Percentiles rank a stretch among this genome's conserved stretches.
Conservation (phyloP, 2,329 filamentous ascomycete species). For the Xylariales sp. region DNA sequence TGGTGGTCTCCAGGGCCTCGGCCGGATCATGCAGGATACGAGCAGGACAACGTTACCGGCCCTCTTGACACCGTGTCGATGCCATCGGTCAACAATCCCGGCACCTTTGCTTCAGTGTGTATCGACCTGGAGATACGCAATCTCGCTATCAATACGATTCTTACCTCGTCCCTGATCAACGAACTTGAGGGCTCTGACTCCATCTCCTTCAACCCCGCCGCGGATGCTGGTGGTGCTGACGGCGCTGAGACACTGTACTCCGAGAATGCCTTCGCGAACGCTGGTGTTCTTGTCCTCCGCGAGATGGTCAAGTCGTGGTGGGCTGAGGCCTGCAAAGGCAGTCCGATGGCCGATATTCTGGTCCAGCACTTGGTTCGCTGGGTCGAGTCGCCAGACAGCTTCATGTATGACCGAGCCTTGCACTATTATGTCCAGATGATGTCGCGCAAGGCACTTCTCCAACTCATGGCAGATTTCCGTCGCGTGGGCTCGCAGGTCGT, state of each 20-base stretch:
- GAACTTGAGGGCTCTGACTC: slow-evolving; percentile 89
- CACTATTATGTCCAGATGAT: slow-evolving; percentile 99
- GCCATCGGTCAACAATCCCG: slow-evolving; percentile 89
- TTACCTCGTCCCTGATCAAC: slow-evolving; percentile 94
- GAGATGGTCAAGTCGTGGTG: slow-evolving; percentile 99
- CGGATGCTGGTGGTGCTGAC: slow-evolving; percentile 55
- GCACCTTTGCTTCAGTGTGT: slow-evolving; percentile 92
- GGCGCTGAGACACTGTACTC: slow-evolving; percentile 70
- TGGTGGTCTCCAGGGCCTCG: slow-evolving; percentile 91
- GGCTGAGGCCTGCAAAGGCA: slow-evolving; percentile 85
- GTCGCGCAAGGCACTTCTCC: slow-evolving; percentile 93
- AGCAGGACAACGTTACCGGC: slow-evolving; percentile 82
- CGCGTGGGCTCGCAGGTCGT: slow-evolving; percentile 92
- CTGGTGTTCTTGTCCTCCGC: slow-evolving; percentile 81
- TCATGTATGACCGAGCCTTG: slow-evolving; percentile 88
- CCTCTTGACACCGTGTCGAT: slow-evolving; percentile 83
- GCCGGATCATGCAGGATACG: slow-evolving; percentile 93
- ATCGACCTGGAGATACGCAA: slow-evolving; percentile 94
- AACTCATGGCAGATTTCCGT: slow-evolving; percentile 94
- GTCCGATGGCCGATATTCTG: slow-evolving; percentile 93
- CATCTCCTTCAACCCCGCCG: slow-evolving; percentile 76
- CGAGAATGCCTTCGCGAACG: slow-evolving; percentile 88
- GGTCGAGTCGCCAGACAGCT: slow-evolving; percentile 90
- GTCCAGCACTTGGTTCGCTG: slow-evolving; percentile 96
- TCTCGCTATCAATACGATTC: slow-evolving; percentile 92